Evolutionary conservation across 192 early-diverging fungal genomes (phyloP).

Genomic region (Phlyctochytrium arcticum): DNA sequence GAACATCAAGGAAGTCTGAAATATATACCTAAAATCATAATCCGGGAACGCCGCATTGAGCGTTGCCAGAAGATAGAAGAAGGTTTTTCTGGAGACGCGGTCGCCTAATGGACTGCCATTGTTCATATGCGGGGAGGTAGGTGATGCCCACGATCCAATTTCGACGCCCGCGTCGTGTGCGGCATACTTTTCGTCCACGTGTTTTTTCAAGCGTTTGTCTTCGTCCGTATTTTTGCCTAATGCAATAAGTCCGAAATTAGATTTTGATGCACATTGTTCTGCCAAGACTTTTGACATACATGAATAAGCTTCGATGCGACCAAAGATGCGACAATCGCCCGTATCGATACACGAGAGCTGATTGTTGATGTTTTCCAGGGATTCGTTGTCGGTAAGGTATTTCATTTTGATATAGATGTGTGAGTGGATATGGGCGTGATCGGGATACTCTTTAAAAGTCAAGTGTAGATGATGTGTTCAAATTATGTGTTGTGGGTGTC

Average conservation of each 20-base stretch:
- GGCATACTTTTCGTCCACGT: slow-evolving; percentile 80
- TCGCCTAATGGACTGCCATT: slow-evolving; percentile 90
- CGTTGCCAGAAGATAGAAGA: slow-evolving; percentile 93
- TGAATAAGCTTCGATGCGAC: slow-evolving; percentile 88
- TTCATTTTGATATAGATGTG: slow-evolving; percentile 81
- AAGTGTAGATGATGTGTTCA: neutral
- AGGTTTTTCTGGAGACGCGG: slow-evolving; percentile 75
- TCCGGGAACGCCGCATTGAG: slow-evolving; percentile 95
- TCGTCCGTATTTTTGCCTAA: slow-evolving; percentile 89
- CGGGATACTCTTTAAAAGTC: neutral
- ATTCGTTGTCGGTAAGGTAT: slow-evolving; percentile 71
- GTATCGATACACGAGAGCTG: slow-evolving; percentile 79
- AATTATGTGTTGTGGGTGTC: neutral
- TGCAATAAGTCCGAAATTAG: neutral
- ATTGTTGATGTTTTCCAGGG: slow-evolving; percentile 81
- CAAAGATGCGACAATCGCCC: slow-evolving; percentile 75
- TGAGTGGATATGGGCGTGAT: neutral
- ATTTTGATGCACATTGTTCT: neutral
- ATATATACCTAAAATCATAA: slow-evolving; percentile 85
- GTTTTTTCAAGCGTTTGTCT: slow-evolving; percentile 88
- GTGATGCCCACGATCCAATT: slow-evolving; percentile 14
- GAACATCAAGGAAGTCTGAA: neutral
- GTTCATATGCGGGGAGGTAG: slow-evolving; percentile 58
- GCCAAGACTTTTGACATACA: slow-evolving; percentile 58
- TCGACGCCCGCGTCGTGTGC: slow-evolving; percentile 50